A percentile compares a stretch with the other conserved stretches of the same genome.
phyloP scores from a whole-genome alignment of 148 eudicot species.

The Linanthus parryae region DNA sequence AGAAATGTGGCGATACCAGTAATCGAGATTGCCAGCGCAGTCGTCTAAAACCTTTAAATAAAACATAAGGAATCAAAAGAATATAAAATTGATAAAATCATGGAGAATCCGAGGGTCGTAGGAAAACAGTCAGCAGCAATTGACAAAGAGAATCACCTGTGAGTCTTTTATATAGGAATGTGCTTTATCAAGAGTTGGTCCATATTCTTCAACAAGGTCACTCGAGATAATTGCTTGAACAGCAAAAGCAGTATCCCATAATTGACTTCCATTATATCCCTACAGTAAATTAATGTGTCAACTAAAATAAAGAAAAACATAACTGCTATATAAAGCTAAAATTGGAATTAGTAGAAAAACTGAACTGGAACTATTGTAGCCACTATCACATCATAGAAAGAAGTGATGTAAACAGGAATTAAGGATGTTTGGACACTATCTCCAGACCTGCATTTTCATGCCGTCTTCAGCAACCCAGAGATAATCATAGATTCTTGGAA shows the following conservation, averaged over 20 bases:
- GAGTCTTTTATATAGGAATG: constrained; percentile 65
- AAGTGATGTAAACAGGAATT: neutral
- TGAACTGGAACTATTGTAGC: neutral
- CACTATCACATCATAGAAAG: neutral
- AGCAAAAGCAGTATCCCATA: constrained; percentile 91
- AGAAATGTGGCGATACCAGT: constrained; percentile 94
- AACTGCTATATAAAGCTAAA: neutral
- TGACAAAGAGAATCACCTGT: constrained; percentile 42
- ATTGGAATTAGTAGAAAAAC: too few relatives aligned
- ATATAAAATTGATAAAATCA: neutral
- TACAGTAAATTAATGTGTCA: constrained; percentile 21
- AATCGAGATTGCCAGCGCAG: constrained; percentile 73
- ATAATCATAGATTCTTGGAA: constrained; percentile 81
- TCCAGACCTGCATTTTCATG: constrained; percentile 95
- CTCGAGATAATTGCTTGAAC: constrained; percentile 83
- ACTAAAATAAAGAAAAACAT: too few relatives aligned
- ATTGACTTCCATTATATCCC: constrained; percentile 98
- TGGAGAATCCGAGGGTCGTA: neutral
- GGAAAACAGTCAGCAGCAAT: neutral
- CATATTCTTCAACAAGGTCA: constrained; percentile 66
- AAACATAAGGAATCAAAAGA: constrained; percentile 16
- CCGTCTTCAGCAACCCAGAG: constrained; percentile 99
- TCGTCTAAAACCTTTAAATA: constrained; percentile 63
- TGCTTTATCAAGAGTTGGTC: constrained; percentile 59
- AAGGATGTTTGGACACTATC: constrained; percentile 6